Evolutionary conservation across 2,329 filamentous ascomycete species (phyloP), one percentile per base, ranked within the genome.

Genomic region (Fusarium musae): DNA sequence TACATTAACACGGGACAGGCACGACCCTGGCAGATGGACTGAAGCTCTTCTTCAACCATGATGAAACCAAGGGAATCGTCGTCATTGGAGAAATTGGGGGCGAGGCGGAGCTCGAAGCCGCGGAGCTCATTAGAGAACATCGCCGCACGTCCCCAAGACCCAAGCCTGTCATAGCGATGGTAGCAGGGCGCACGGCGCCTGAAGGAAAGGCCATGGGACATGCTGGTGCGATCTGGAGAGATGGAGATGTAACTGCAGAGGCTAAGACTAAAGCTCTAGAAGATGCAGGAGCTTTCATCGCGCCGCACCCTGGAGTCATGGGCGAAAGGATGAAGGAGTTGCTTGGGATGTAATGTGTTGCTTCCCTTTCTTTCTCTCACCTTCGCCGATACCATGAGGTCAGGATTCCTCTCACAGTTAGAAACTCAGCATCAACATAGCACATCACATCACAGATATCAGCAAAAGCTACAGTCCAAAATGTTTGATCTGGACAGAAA

Each of bases 31-130:
- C 92, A 0, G 93, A 95, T 78, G 92, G 89, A 0, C 81, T 94
- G 37, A 87, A 85, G 52, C 85, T 93, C 5, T 92, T 94, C 69
- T 90, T 93, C 73, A 81, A 89, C 17, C 90, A 94, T 73, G 83
- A 87, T 10, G 89, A 93, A 65, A 94, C 92, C 0, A 86, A 93
- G 70, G 92, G 90, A 6, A 93, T 94, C 34, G 89, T 94, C 19
- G 81, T 94, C 19, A 90, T 93, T 28, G 92, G 92, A 8, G 92
- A 94, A 78, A 87, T 94, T 66, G 92, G 92, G 16, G 92, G 92
- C 2, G 88, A 87, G 23, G 89, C 90, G 6, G 92, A 94, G 79
- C 85, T 92, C 43, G 88, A 91, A 76, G 93, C 93, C 17, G 93
- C 93, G 1, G 90, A 93, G 23, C 90, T 91, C 85, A 93, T 94